phyloP scores from a whole-genome alignment of 164 flowering plant genomes.

The Houttuynia cordata region DNA sequence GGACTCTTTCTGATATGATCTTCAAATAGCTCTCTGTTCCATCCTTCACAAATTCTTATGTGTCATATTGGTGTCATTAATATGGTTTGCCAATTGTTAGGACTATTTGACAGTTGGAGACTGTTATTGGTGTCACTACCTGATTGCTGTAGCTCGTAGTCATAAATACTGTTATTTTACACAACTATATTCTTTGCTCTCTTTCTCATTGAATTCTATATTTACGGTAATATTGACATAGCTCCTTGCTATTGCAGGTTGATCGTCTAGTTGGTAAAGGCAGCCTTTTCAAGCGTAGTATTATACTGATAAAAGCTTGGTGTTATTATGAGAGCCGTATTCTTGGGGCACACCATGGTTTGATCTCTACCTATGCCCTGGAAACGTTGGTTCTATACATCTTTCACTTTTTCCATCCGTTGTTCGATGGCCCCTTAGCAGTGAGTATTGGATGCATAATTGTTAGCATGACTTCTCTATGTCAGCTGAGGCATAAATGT shows the following conservation, averaged over 20 bases:
- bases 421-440: constrained; percentile 64
- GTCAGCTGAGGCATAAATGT: background rate
- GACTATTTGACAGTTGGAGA: too few species aligned
- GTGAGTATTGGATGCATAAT: constrained; percentile 28
- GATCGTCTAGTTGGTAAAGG: constrained; percentile 65
- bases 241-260: constrained; percentile 28
- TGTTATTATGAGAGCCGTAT: constrained; percentile 93
- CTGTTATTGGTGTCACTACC: background rate
- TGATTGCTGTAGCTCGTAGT: background rate
- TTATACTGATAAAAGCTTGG: constrained; percentile 89
- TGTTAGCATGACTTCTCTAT: background rate
- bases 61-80: too few species aligned
- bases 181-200: too few species aligned
- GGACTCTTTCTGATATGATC: too few species aligned
- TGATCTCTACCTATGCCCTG: constrained; percentile 89
- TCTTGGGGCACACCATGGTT: constrained; percentile 89
- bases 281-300: constrained; percentile 83
- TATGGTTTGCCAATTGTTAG: background rate
- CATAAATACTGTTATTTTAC: background rate
- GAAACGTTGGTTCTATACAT: constrained; percentile 81
- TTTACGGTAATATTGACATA: background rate
- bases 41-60: too few species aligned
- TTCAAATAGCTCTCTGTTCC: too few species aligned
- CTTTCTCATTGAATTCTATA: background rate
- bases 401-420: constrained; percentile 59